A percentile compares a stretch with the other conserved stretches of the same genome.
phyloP scores from a whole-genome alignment of 352 stramenopile genomes.

The Phytophthora lateralis region DNA sequence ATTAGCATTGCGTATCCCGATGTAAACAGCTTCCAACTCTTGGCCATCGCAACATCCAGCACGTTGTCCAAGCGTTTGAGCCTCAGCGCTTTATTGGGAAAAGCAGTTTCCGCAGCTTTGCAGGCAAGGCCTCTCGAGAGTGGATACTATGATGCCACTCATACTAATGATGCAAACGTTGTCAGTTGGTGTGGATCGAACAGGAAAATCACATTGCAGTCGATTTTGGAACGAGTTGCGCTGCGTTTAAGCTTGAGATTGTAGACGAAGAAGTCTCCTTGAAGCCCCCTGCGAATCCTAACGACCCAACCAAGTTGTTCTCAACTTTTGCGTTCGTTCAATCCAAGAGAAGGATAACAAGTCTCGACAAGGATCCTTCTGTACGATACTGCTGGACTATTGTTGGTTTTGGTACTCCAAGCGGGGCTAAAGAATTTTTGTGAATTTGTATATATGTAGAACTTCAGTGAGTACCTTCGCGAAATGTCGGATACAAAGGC shows the following conservation, averaged over 20 bases:
- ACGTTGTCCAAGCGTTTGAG: slow-evolving; percentile 29
- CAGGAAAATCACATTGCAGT: slow-evolving; percentile 22
- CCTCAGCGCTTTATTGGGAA: slow-evolving; percentile 27
- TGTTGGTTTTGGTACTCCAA: not conserved
- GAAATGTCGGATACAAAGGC: slow-evolving; percentile 4
- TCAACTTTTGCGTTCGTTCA: not conserved
- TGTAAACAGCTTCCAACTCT: slow-evolving; percentile 10
- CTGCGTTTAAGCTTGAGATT: slow-evolving; percentile 25
- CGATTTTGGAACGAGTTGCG: slow-evolving; percentile 13
- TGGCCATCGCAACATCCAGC: slow-evolving; percentile 19
- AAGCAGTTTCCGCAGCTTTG: slow-evolving; percentile 13
- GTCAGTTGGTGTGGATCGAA: slow-evolving; percentile 29
- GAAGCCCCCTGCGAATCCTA: not conserved
- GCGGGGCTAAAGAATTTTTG: not conserved
- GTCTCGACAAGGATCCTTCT: not conserved
- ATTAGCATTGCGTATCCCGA: slow-evolving; percentile 16
- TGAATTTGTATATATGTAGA: slow-evolving; percentile 7
- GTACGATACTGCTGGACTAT: slow-evolving; percentile 11
- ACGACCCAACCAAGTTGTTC: not conserved
- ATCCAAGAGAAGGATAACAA: not conserved
- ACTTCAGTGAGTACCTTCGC: slow-evolving; percentile 9
- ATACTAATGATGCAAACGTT: not conserved
- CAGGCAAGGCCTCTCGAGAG: slow-evolving; percentile 10
- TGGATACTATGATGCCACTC: not conserved
- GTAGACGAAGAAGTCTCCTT: not conserved